Percentiles rank a stretch among this genome's conserved stretches.
Conservation (phyloP, 2,329 filamentous ascomycete genomes). For the Sporothrix curviconia region DNA sequence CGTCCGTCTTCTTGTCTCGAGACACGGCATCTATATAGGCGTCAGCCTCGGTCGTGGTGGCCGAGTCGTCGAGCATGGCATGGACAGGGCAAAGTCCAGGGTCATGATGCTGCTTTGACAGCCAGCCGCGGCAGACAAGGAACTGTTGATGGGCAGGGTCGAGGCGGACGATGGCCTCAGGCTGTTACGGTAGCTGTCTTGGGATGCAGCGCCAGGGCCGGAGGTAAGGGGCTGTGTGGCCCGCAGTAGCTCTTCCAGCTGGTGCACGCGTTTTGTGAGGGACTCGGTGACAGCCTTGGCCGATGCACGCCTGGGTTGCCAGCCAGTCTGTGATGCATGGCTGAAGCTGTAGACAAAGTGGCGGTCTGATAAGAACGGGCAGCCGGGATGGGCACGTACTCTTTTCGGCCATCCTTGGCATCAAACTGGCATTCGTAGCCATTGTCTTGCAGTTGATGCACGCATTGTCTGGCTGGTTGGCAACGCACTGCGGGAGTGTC, state of each 20-base stretch:
- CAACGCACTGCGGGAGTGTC: not conserved
- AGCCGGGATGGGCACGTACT: not conserved
- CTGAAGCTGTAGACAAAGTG: not conserved
- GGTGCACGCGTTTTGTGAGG: slow-evolving; percentile 1
- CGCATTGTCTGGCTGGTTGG: not conserved
- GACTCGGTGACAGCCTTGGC: slow-evolving; percentile 3
- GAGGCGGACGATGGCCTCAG: too few species aligned
- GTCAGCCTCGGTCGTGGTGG: not conserved
- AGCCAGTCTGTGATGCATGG: not conserved
- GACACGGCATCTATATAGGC: too few species aligned
- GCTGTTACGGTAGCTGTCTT: not conserved
- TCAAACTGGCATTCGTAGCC: slow-evolving; percentile 1
- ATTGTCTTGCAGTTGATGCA: slow-evolving; percentile 8
- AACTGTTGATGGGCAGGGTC: too few species aligned
- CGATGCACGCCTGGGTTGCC: slow-evolving; percentile 1
- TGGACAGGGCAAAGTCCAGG: not conserved
- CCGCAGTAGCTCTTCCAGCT: slow-evolving; percentile 1
- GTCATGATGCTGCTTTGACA: not conserved
- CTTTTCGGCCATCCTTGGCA: slow-evolving; percentile 3
- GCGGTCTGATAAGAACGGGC: not conserved
- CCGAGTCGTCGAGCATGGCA: not conserved
- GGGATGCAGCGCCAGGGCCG: not conserved
- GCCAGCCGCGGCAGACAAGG: not conserved
- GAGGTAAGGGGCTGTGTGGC: not conserved
- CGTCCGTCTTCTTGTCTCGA: not conserved